Evolutionary conservation across 768 basidiomycete species (phyloP), one percentile per base, ranked within the genome.

Genomic region (Amanita fuliginea): DNA sequence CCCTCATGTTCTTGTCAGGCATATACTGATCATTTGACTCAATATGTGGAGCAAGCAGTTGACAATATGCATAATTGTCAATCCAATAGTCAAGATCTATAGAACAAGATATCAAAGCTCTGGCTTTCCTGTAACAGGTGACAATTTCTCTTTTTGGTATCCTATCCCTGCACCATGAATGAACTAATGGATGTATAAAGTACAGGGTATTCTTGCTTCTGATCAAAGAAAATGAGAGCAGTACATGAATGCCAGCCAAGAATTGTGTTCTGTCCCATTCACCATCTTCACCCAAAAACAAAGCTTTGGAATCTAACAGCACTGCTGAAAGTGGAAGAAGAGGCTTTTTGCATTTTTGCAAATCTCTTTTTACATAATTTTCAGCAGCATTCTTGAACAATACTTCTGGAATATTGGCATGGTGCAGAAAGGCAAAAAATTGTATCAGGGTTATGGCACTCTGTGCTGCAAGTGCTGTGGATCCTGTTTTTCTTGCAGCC

Each of bases 171-270:
- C 41, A 46, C 47, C 54, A 55, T 3, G 10, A 5, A 28, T 55
- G 52, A 16, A 55, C 48, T 28, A 55, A 42, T 19, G 46, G 53
- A 51, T 56, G 55, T 8, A 56, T 30, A 39, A 24, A 35, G 32
- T 54, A 56, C 22, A 18, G 35, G 7, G 21, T 21, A 22, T 35
- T 37, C 2, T 37, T 24, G 24, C 22, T 45, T 48, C 51, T 53
- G 10, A 58, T 44, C 33, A 58, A 51, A 2, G 57, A 56, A 34
- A 55, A 53, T 28, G 49, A 51, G 7, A 53, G 9, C 28, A 59
- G 43, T 0, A 57, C 26, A 30, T 47, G 44, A 32, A 57, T 59
- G 4, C 54, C 58, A 24, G 40, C 33, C 18, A 40, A 35, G 46
- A 57, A 57, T 8, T 34, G 18, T 4, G 50, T 9, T 18, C 33